Evolutionary conservation across 1,284 basidiomycete genomes (phyloP), one percentile per base, ranked within the genome.

Genomic region (Tylopilus orsonianus): DNA sequence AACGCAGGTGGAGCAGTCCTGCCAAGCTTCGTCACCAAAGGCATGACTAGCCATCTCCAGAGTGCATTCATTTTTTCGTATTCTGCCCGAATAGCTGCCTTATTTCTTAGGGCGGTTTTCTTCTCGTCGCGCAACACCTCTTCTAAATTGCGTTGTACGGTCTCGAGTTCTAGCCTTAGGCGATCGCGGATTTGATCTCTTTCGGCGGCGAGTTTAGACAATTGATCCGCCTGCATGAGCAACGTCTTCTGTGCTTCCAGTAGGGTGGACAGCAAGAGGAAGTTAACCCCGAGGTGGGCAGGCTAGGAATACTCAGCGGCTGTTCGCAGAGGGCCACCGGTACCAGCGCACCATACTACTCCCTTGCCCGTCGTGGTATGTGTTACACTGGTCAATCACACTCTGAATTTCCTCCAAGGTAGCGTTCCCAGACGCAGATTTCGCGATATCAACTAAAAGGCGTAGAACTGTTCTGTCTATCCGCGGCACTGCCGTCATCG

Each of bases 401-500:
- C 33, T 20, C 24, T 53, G 34, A 19, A 38, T 45, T 13, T 58
- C 55, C 14, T 58, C 48, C 32, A 51, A 4, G 20, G 52, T 36
- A 7, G 42, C 32, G 0, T 7, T 7, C 8, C 9, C 32, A 5
- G 35, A 5, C 1, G 20, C 23, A 4, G 30, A 35, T 2, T 32
- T 41, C 4, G 27, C 37, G 4, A 56, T 38, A 5, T 34, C 40
- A 9, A 32, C 30, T 33, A 48, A 33, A 10, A 56, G 37, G n/a
- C 4, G 24, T 16, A 37, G 42, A 3, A 24, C 30, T 12, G 33
- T 23, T 3, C 41, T 1, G 22, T 49, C 37, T 27, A 19, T 36
- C 1, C 26, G 49, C 8, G 34, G 18, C 1, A 16, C 5, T 4
- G 12, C 19, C 19, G 26, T 24, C 32, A 7, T 22, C 34, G 13